Evolutionary conservation across 768 basidiomycete genomes (phyloP).

Genomic region (Sporobolomyces phaffii): DNA sequence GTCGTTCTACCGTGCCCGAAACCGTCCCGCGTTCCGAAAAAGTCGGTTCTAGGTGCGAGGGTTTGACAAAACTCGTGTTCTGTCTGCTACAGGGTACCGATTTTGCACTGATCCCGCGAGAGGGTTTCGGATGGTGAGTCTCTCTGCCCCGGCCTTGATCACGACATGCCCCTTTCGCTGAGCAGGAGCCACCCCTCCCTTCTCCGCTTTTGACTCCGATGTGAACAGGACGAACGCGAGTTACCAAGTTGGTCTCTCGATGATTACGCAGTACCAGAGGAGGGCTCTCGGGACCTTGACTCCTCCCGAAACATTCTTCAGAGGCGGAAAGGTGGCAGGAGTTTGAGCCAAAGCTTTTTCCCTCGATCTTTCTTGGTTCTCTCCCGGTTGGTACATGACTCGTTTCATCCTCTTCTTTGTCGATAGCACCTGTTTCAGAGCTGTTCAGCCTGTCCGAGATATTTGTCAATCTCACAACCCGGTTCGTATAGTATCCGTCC

Average conservation of each 20-base stretch:
- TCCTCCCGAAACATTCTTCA: conserved; percentile 64
- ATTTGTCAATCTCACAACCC: too few species aligned
- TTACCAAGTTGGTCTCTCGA: conserved; percentile 92
- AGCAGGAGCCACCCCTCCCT: too few species aligned
- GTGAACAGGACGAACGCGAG: conserved; percentile 54
- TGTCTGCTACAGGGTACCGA: conserved; percentile 61
- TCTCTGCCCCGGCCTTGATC: neutral
- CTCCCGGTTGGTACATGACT: too few species aligned
- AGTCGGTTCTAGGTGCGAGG: neutral
- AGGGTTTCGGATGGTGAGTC: conserved; percentile 88
- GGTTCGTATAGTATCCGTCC: neutral
- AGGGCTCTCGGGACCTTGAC: conserved; percentile 93
- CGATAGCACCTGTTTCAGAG: too few species aligned
- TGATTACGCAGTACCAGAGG: conserved; percentile 87
- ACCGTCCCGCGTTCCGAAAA: neutral
- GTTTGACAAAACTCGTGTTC: conserved; percentile 27
- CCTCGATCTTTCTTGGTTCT: too few species aligned
- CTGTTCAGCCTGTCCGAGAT: too few species aligned
- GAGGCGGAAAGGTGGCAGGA: conserved; percentile 1
- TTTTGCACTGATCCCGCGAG: conserved; percentile 93
- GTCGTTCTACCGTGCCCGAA: too few species aligned
- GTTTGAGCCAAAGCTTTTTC: neutral
- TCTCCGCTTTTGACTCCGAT: neutral
- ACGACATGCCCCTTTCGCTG: too few species aligned
- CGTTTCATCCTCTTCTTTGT: too few species aligned